Evolutionary conservation across 2,329 filamentous ascomycete genomes (phyloP).

Genomic region (Colletotrichum sublineola): DNA sequence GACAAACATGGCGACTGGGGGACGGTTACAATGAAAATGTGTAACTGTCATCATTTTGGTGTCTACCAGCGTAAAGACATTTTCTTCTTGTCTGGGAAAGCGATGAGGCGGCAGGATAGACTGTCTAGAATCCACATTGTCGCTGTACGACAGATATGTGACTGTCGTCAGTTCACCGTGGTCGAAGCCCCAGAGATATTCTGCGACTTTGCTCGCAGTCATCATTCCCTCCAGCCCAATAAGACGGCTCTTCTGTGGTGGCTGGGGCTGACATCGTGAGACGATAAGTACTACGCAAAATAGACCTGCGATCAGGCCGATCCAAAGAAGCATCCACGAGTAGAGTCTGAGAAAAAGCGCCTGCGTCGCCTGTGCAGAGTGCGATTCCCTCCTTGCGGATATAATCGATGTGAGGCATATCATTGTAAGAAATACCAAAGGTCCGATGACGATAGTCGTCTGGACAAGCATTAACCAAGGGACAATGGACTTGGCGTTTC

Average conservation of each 20-base stretch:
- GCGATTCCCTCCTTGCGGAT: too few relatives aligned
- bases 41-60: slow-evolving; percentile 53
- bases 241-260: not conserved
- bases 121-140: not conserved
- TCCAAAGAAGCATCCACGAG: not conserved
- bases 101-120: not conserved
- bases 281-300: not conserved
- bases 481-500: not conserved
- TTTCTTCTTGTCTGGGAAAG: slow-evolving; percentile 7
- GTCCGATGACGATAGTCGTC: not conserved
- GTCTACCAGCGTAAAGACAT: slow-evolving; percentile 54
- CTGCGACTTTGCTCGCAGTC: not conserved
- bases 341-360: not conserved
- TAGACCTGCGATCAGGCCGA: not conserved
- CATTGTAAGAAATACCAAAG: not conserved
- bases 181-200: slow-evolving; percentile 7
- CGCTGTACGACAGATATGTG: not conserved
- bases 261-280: not conserved
- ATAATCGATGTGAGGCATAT: not conserved
- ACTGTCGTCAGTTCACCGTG: not conserved
- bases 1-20: slow-evolving; percentile 57
- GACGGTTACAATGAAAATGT: slow-evolving; percentile 50
- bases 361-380: not conserved
- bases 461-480: not conserved
- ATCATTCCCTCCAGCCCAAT: not conserved